Base-by-base conservation (phyloP, 2,329 filamentous ascomycete genomes). In the Claviceps humidiphila region DNA sequence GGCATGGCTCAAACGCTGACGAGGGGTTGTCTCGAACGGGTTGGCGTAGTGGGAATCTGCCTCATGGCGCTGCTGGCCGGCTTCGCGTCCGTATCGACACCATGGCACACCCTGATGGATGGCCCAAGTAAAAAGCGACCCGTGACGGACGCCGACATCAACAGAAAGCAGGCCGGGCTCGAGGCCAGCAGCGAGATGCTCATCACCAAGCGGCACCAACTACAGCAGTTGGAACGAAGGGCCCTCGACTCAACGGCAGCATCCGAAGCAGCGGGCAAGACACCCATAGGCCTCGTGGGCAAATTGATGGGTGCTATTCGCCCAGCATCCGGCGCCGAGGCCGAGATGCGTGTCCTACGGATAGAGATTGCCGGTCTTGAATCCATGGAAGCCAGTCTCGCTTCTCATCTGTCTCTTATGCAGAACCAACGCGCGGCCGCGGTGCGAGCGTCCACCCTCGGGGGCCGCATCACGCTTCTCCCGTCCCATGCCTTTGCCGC, bases 31-130 rank as follows among this genome's bases (percentile, higher is more conserved):
- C 68, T 84, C 39, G 80, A 83, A 64, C 69, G 89, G 45, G 82
- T 95, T 26, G 89, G 88, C 13, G 84, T 95, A 42, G 88, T 94
- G 56, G 89, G 89, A 3, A 89, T 93, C 52, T 83, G 85, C 47
- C 70, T 93, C 51, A 94, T 95, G 87, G 89, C 88, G 16, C 76
- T 90, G 14, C 72, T 95, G n/a, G 88, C 88, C 6, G 89, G 89
- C 0, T 95, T 94, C 61, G 89, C 89, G 5, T 87, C 87, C n/a
- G 85, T 94, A 38, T 90, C 86, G 24, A 85, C 86, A 1, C 81
- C 89, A 1, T 95, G 89, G 87, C 85, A 94, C 62, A 87, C 81
- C 0, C 88, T 94, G 67, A 78, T 81, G 24, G 80, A 82, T 34
- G 78, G 77, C 41, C 71, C 79, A 9, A 66, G 69, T 37, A 65